Conservation (phyloP, 2,329 filamentous ascomycete genomes). For the Coniochaeta pulveracea region DNA sequence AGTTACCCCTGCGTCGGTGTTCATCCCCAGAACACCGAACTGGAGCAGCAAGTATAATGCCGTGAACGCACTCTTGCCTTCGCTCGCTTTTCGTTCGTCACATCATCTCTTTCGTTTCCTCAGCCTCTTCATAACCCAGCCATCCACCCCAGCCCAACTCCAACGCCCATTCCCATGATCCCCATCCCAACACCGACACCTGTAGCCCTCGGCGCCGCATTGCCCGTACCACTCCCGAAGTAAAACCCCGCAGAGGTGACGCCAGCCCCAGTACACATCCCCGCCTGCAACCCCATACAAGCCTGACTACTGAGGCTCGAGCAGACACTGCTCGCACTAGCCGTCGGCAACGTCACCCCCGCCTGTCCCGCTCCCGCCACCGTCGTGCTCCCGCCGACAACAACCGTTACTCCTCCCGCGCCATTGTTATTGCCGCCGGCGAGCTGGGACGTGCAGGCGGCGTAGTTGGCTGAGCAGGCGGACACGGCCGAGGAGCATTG, state of each 20-base stretch:
- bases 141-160: not conserved
- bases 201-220: conserved; percentile 10
- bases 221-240: conserved; percentile 14
- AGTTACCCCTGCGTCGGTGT: too few species aligned
- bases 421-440: conserved; percentile 20
- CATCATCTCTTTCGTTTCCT: too few species aligned
- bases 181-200: not conserved
- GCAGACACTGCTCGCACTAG: conserved; percentile 41
- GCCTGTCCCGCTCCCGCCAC: conserved; percentile 25
- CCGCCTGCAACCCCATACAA: conserved; percentile 31
- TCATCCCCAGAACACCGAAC: too few species aligned
- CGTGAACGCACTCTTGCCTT: too few species aligned
- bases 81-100: too few species aligned
- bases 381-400: conserved; percentile 41
- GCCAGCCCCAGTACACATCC: conserved; percentile 24
- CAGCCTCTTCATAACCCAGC: conserved; percentile 1
- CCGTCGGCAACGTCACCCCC: conserved; percentile 24
- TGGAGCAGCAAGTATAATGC: too few species aligned
- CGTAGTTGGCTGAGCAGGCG: conserved; percentile 42
- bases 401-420: conserved; percentile 37
- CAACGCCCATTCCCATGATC: not conserved
- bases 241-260: conserved; percentile 14
- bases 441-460: conserved; percentile 39
- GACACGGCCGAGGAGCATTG: conserved; percentile 39
- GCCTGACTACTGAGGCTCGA: conserved; percentile 40